Percentiles rank a stretch among this genome's conserved stretches.
Conservation (phyloP, 352 stramenopile species). For the Achlya hypogyna region DNA sequence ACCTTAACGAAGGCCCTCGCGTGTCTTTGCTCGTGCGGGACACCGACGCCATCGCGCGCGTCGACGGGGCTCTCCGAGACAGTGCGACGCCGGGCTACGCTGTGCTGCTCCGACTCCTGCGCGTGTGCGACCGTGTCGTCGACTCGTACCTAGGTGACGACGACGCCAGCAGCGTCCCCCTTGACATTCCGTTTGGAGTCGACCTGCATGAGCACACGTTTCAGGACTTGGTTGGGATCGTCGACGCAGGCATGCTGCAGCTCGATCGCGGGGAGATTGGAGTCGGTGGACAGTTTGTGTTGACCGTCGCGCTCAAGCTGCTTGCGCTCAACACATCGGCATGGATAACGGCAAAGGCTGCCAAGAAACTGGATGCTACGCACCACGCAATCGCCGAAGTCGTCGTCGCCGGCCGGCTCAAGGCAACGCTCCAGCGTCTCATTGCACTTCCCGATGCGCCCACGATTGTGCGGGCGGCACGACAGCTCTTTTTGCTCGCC, state of each 20-base stretch:
- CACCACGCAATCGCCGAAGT: constrained; percentile 18
- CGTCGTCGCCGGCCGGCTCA: background rate
- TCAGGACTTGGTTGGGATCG: constrained; percentile 27
- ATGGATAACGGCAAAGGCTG: constrained; percentile 18
- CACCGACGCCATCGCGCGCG: background rate
- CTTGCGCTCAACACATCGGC: constrained; percentile 13
- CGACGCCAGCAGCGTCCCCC: background rate
- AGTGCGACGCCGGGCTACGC: background rate
- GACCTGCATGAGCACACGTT: constrained; percentile 33
- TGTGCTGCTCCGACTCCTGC: background rate
- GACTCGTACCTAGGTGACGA: constrained; percentile 25
- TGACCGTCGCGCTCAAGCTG: background rate
- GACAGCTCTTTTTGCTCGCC: background rate
- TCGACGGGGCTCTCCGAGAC: background rate
- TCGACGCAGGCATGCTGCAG: background rate
- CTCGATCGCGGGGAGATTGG: constrained; percentile 28
- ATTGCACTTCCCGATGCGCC: background rate
- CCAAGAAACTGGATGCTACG: too few relatives aligned
- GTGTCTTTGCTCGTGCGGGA: background rate
- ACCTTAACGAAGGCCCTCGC: background rate
- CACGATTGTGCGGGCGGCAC: background rate
- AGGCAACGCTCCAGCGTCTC: background rate
- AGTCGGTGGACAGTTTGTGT: constrained; percentile 23
- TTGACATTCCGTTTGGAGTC: constrained; percentile 34
- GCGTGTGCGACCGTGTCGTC: background rate